Percentiles rank a stretch among this genome's conserved stretches.
phyloP scores from a whole-genome alignment of 1,139 yeast species.

The Debaryomyces nepalensis region DNA sequence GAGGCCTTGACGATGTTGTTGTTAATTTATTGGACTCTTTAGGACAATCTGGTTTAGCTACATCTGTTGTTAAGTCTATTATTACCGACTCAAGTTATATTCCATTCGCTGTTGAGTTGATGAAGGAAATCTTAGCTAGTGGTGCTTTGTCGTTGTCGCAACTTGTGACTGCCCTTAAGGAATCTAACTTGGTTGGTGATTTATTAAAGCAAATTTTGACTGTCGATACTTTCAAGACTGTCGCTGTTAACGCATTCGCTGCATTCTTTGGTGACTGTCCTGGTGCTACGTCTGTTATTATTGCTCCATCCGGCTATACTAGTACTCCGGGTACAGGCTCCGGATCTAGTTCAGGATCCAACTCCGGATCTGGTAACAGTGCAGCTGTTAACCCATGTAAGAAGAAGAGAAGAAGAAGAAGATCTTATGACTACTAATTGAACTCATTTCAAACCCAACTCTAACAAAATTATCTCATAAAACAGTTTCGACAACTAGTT shows the following conservation, averaged over 20 bases:
- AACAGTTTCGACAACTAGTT: constrained; percentile 8
- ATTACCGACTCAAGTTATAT: constrained; percentile 44
- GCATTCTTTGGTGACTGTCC: constrained; percentile 48
- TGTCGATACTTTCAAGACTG: constrained; percentile 40
- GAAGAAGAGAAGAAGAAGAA: constrained; percentile 46
- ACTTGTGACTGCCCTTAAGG: constrained; percentile 38
- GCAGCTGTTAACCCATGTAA: constrained; percentile 33
- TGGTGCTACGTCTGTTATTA: constrained; percentile 15
- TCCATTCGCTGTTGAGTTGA: constrained; percentile 43
- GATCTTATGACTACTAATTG: constrained; percentile 34
- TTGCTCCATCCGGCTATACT: constrained; percentile 15
- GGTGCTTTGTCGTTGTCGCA: constrained; percentile 35
- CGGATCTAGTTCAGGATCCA: constrained; percentile 18
- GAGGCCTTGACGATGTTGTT: constrained; percentile 37
- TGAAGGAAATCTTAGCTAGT: constrained; percentile 34
- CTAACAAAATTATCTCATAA: neutral
- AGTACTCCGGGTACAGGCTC: constrained; percentile 13
- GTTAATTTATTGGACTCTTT: constrained; percentile 47
- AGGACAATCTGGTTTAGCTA: constrained; percentile 47
- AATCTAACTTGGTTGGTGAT: constrained; percentile 42
- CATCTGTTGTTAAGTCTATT: constrained; percentile 45
- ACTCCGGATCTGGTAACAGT: constrained; percentile 17
- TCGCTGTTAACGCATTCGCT: constrained; percentile 46
- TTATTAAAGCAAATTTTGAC: constrained; percentile 43
- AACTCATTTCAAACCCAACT: neutral